Evolutionary conservation across 106 monocot species (phyloP), one percentile per base, ranked within the genome.

Genomic region (Allium fistulosum): DNA sequence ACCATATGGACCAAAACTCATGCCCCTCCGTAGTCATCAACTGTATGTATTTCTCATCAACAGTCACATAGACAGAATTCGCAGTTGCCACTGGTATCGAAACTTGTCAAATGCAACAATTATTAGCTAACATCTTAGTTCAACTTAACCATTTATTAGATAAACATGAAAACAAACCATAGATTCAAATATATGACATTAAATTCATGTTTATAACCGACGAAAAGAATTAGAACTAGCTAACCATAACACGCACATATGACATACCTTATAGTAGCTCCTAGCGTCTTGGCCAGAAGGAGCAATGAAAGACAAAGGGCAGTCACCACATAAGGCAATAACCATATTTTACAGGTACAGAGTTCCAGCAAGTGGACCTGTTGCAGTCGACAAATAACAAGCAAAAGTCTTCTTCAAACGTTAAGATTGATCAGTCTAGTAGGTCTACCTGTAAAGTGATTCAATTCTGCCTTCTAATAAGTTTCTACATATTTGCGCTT

Each of bases 1-100:
- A 96, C 6, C 91, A 91, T 91, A 91, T 95, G 87, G 91, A 88
- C 95, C 95, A 96, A 70, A 96, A 96, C 22, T 88, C 91, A 3
- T 96, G 91, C 8, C 75, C 83, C 15, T 96, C 96, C n/a, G 88
- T 86, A 0, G 96, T 89, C 18, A 57, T 80, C 0, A 89, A 63
- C 57, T 97, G 80, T 13, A 97, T 75, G 64, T 92, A 97, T 73
- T 84, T 92, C 84, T 87, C 86, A 27, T 69, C 80, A 83, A 84
- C 84, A 56, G 69, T 79, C 82, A 80, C 17, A 0, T 79, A 79
- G 65, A 84, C 78, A 13, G 96, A 92, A 59, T 61, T 69, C 70
- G 80, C 90, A 1, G 52, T 53, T 17, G 65, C 74, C 0, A 90
- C 53, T 0, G 85, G 85, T 22, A 90, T 76, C 51, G 22, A 22